Conservation (phyloP, 192 early-diverging fungal genomes). For the Backusella macrospora region DNA sequence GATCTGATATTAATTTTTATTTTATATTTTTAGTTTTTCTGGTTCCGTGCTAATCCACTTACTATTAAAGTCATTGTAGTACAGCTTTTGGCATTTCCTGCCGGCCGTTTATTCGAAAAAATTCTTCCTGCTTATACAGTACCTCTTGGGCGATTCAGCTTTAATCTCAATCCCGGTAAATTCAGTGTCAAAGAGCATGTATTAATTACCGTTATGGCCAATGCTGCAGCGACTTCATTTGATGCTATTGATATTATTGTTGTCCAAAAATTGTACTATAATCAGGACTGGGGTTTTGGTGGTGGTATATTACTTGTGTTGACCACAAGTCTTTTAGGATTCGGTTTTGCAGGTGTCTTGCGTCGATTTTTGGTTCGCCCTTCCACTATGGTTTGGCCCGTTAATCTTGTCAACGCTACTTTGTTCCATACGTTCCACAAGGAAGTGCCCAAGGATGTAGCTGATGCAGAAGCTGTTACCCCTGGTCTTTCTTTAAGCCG, state of each 20-base stretch:
- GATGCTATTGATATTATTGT: constrained; percentile 80
- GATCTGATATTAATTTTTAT: not conserved
- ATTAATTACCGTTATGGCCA: constrained; percentile 78
- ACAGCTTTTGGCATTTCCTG: constrained; percentile 74
- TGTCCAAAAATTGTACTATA: constrained; percentile 69
- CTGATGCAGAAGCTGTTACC: constrained; percentile 29
- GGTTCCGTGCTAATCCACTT: constrained; percentile 84
- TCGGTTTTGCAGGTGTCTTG: constrained; percentile 45
- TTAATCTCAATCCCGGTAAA: constrained; percentile 77
- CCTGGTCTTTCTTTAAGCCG: constrained; percentile 32
- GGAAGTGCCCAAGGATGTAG: constrained; percentile 34
- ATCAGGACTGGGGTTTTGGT: constrained; percentile 65
- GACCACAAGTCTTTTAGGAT: constrained; percentile 61
- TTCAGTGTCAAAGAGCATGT: constrained; percentile 92
- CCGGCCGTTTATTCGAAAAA: constrained; percentile 67
- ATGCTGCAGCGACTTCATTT: constrained; percentile 66
- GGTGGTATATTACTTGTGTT: constrained; percentile 68
- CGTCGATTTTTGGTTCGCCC: constrained; percentile 50
- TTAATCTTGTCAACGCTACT: constrained; percentile 56
- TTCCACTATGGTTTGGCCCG: constrained; percentile 48
- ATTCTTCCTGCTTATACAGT: constrained; percentile 60
- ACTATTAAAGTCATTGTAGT: constrained; percentile 71
- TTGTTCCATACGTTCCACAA: constrained; percentile 51
- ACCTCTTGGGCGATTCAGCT: constrained; percentile 50
- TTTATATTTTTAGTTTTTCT: constrained; percentile 60